phyloP scores from a whole-genome alignment of 257 asterid species.

The Plantago elongata region DNA sequence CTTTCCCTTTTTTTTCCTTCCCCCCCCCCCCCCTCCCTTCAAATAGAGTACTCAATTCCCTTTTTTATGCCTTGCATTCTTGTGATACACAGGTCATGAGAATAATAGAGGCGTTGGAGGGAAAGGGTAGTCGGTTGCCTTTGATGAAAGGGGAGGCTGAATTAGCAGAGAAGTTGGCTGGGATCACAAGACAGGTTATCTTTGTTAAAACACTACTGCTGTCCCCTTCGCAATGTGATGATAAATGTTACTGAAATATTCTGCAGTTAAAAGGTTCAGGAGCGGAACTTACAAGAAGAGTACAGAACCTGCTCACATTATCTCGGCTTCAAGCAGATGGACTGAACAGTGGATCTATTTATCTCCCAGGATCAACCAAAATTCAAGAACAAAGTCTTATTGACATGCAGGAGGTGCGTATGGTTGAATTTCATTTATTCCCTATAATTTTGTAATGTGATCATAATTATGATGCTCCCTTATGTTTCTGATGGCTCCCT shows the following conservation, averaged over 20 bases:
- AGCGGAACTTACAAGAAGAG: conserved; percentile 90
- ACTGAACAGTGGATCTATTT: conserved; percentile 56
- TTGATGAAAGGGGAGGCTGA: conserved; percentile 92
- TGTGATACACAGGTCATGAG: conserved; percentile 62
- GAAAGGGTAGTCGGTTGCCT: conserved; percentile 83
- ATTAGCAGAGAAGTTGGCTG: conserved; percentile 84
- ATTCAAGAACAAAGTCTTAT: conserved; percentile 77
- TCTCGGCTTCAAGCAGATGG: conserved; percentile 78
- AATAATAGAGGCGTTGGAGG: conserved; percentile 83
- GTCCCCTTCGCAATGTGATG: conserved; percentile 22
- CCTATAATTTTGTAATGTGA: background rate
- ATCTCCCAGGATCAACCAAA: conserved; percentile 84
- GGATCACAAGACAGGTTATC: conserved; percentile 75
- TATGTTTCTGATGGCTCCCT: too few species aligned
- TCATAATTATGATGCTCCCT: too few species aligned
- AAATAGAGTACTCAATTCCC: too few species aligned
- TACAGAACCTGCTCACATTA: conserved; percentile 70
- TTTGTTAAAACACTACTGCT: conserved; percentile 12
- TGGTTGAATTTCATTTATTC: conserved; percentile 2
- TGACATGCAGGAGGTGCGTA: conserved; percentile 91
- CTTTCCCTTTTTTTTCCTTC: too few species aligned
- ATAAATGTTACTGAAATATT: conserved; percentile 17
- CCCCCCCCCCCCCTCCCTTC: too few species aligned
- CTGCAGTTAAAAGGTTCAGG: conserved; percentile 89
- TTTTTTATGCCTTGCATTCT: conserved; percentile 8